Evolutionary conservation across 805 yeast genomes (phyloP), one percentile per base, ranked within the genome.

Genomic region (Kodamaea jinghongensis): DNA sequence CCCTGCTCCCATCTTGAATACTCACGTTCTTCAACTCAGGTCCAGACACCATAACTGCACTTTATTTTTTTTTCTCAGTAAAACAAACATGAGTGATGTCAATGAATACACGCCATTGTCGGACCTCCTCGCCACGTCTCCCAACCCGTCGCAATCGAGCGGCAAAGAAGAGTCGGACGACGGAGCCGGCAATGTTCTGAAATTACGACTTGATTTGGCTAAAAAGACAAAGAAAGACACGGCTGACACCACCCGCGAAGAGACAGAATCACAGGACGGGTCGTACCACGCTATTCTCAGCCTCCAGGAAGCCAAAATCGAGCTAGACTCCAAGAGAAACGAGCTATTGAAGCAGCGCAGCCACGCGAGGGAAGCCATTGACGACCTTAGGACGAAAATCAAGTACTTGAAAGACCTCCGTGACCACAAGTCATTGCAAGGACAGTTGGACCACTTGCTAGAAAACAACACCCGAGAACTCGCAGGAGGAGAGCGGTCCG

Each of bases 21-120:
- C 76, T 31, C 60, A 73, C 78, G 47, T 71, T 74, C 51, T 78
- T 76, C 45, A 79, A 61, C 54, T 79, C 83, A 7, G 84, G 83
- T 25, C 79, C 71, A n/a, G 81, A 74, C 17, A 78, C 81, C 83
- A 78, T 75, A 15, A 23, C 33, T 28, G 28, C 13, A 4, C 13
- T 17, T 14, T n/a, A 25, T 15, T 9, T 29, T 28, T 30, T 22
- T 39, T 35, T 31, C 35, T 12, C 27, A 5, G 36, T 30, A 34
- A 26, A 35, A 8, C 20, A 15, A 36, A 6, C 28, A 52, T 52
- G 56, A 52, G 55, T 47, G 55, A 54, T 38, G 45, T 50, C 16
- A 51, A 44, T 8, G 62, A 60, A 37, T 46, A 51, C 17, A 51
- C 61, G 22, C 49, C 63, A 7, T 49, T 56, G 22, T 52, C 57